Evolutionary conservation across 2,329 filamentous ascomycete species (phyloP), one percentile per base, ranked within the genome.

Genomic region (Scedosporium minutisporum): DNA sequence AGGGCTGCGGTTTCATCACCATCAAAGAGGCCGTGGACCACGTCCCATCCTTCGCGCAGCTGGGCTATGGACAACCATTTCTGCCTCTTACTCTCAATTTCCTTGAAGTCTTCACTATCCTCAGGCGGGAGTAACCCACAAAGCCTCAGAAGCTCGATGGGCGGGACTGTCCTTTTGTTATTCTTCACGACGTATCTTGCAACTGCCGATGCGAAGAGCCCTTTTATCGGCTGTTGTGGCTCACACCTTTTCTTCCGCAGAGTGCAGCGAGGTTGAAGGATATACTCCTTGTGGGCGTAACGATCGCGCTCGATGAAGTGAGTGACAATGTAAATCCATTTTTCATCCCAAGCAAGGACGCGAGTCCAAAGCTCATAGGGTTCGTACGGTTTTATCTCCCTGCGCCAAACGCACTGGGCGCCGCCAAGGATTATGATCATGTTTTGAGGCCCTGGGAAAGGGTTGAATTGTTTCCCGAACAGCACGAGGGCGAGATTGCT

Each of bases 321-420:
- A 25, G 85, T 90, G 42, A 91, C 77, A 44, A 92, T 80, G 72
- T 90, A 92, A 64, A 92, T 70, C 90, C 90, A 93, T 75, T 93
- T 93, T 68, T 86, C 81, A 74, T 93, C 90, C 90, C 90, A 93
- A 65, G 78, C 76, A 18, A 92, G 78, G 14, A 93, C 71, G 51
- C 87, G 81, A 29, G 80, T 86, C 82, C 88, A 90, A 65, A 87
- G 85, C 57, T 58, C 57, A 12, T 58, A 58, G n/a, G 14, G n/a
- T 21, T 58, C n/a, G 21, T 58, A 58, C 29, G 38, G 29, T 29
- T 58, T 58, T 16, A 58, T 58, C 57, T 58, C 57, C 57, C 25
- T 38, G 4, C 57, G 27, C 29, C 27, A 58, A 7, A 38, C 38
- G 29, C 29, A 41, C 14, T 38, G 27, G 57, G 16, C n/a, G 57